phyloP scores from a whole-genome alignment of 768 basidiomycete genomes.

The Termitomyces eurrhizus region DNA sequence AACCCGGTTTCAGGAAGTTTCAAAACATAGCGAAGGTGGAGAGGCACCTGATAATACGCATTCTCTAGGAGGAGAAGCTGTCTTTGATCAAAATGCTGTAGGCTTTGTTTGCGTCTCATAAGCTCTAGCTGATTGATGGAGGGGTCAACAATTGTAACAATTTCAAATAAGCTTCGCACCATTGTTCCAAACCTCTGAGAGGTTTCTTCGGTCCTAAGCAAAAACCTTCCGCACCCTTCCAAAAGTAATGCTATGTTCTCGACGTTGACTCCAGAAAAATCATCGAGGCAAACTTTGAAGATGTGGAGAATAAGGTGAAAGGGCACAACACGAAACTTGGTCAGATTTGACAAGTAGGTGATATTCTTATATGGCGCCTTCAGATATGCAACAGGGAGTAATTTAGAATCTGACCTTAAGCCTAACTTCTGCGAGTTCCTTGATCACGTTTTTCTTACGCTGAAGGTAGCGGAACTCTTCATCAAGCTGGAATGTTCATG shows the following conservation, averaged over 20 bases:
- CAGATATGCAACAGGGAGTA: background rate
- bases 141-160: slow-evolving; percentile 1
- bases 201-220: slow-evolving; percentile 86
- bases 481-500: slow-evolving; percentile 60
- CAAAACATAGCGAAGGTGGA: background rate
- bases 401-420: slow-evolving; percentile 55
- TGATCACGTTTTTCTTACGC: slow-evolving; percentile 88
- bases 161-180: slow-evolving; percentile 40
- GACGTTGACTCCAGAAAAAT: slow-evolving; percentile 88
- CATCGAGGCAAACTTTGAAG: slow-evolving; percentile 96
- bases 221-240: slow-evolving; percentile 91
- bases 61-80: slow-evolving; percentile 91
- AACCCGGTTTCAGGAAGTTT: background rate
- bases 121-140: slow-evolving; percentile 60
- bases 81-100: slow-evolving; percentile 90
- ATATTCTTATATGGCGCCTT: slow-evolving; percentile 62
- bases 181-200: slow-evolving; percentile 82
- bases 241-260: slow-evolving; percentile 90
- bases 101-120: slow-evolving; percentile 90
- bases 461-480: slow-evolving; percentile 97
- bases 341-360: slow-evolving; percentile 82
- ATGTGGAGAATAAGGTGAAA: slow-evolving; percentile 90
- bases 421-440: slow-evolving; percentile 82
- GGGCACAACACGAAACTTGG: slow-evolving; percentile 94
- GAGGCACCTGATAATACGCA: slow-evolving; percentile 89